These are phyloP conservation scores for Theobroma cacao DNA, from an alignment of 345 rosid species.

Conservation along the genomic window DNA sequence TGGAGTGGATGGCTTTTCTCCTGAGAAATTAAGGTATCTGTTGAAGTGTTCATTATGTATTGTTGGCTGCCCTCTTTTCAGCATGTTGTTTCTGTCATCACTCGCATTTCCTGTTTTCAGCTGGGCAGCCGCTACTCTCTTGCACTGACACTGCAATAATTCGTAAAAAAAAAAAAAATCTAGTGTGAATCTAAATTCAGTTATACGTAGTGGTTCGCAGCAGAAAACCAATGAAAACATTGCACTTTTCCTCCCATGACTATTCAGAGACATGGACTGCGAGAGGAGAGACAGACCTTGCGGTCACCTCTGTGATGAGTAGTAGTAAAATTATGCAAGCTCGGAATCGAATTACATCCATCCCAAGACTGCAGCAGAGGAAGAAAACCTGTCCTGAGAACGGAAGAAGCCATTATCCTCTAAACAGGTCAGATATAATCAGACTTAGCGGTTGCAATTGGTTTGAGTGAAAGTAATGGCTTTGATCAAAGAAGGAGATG, in stretches of 20 bases:
- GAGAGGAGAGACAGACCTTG: slow-evolving; percentile 11
- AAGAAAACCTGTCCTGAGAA: slow-evolving; percentile 4
- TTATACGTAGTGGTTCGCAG: neutral
- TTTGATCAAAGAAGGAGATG: neutral
- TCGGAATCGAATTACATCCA: neutral
- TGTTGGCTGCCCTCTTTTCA: neutral
- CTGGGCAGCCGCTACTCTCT: neutral
- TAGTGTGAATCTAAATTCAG: neutral
- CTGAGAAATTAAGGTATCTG: slow-evolving; percentile 29
- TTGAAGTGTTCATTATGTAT: neutral
- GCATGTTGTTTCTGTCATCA: neutral
- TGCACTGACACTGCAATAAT: neutral
- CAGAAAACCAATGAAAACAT: neutral
- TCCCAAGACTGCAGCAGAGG: slow-evolving; percentile 8
- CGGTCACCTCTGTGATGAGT: neutral
- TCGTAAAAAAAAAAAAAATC: neutral
- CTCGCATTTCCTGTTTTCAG: neutral
- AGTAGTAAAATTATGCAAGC: neutral
- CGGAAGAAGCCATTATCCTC: slow-evolving; percentile 15
- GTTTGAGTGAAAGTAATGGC: too few relatives aligned
- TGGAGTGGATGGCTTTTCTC: slow-evolving; percentile 35
- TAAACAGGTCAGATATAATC: neutral
- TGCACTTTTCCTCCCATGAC: neutral
- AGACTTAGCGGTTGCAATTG: neutral
- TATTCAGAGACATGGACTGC: neutral